Conservation (phyloP, 1,284 basidiomycete species). For the Puccinia triticina region DNA sequence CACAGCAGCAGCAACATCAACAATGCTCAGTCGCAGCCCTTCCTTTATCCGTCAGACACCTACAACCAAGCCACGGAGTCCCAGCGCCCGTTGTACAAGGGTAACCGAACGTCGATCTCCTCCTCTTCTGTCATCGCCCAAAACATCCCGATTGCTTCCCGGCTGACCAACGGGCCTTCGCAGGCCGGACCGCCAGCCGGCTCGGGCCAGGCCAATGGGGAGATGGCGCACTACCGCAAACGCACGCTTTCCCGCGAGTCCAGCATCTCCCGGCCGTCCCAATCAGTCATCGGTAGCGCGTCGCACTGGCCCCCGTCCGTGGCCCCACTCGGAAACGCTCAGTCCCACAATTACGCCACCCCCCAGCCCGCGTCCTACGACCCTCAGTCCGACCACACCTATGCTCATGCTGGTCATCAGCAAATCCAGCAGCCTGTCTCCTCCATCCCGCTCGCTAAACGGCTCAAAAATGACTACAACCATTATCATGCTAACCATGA, state of each 20-base stretch:
- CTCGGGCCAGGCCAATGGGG: not conserved
- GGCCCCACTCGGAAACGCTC: not conserved
- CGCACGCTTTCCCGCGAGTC: conserved; percentile 7
- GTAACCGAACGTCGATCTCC: not conserved
- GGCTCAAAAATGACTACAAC: conserved; percentile 26
- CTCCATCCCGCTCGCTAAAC: conserved; percentile 13
- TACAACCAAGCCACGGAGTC: not conserved
- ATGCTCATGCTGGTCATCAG: not conserved
- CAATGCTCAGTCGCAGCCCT: not conserved
- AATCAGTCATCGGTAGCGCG: not conserved
- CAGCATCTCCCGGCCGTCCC: not conserved
- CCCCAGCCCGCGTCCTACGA: not conserved
- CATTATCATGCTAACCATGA: not conserved
- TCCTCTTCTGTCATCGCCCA: not conserved
- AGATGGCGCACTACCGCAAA: not conserved
- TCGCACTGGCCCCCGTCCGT: not conserved
- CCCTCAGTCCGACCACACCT: not conserved
- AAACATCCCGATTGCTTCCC: conserved; percentile 21
- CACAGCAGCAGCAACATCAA: not conserved
- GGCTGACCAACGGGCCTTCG: conserved; percentile 15
- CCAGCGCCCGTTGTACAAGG: not conserved
- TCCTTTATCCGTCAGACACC: not conserved
- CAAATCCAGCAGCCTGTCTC: not conserved
- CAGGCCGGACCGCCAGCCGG: not conserved
- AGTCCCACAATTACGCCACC: not conserved